Conservation (phyloP, 257 asterid species). For the Solanum piurae region DNA sequence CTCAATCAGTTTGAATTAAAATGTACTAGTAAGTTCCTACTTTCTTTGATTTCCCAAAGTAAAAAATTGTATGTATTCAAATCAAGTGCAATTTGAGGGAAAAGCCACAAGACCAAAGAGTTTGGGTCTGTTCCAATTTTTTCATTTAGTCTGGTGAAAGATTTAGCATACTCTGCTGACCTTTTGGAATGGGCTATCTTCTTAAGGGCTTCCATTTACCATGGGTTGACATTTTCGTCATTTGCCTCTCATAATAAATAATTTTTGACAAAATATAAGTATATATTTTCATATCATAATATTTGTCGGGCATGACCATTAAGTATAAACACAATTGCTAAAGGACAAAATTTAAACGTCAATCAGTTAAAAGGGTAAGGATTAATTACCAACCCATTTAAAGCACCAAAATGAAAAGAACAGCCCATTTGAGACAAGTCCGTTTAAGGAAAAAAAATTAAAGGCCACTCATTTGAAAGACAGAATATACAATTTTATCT, state of each 20-base stretch:
- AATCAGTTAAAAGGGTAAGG: neutral
- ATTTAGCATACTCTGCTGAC: neutral
- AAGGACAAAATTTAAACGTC: neutral
- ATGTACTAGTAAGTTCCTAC: neutral
- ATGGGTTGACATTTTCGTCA: neutral
- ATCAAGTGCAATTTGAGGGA: neutral
- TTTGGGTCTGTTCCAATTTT: too few relatives aligned
- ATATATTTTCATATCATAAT: neutral
- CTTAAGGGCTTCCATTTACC: neutral
- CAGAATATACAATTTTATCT: neutral
- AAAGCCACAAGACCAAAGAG: neutral
- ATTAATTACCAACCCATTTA: neutral
- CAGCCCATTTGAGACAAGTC: neutral
- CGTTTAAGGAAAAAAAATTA: too few relatives aligned
- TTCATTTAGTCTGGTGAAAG: too few relatives aligned
- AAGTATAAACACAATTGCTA: neutral
- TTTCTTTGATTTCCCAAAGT: neutral
- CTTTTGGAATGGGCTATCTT: neutral
- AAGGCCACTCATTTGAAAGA: neutral
- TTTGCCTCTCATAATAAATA: neutral
- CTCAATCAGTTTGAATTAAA: neutral
- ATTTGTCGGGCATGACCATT: neutral
- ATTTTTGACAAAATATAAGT: neutral
- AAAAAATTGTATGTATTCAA: neutral
- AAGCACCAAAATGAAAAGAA: neutral